Evolutionary conservation across 2,329 filamentous ascomycete genomes (phyloP).

Genomic region (Trichoderma asperellum): DNA sequence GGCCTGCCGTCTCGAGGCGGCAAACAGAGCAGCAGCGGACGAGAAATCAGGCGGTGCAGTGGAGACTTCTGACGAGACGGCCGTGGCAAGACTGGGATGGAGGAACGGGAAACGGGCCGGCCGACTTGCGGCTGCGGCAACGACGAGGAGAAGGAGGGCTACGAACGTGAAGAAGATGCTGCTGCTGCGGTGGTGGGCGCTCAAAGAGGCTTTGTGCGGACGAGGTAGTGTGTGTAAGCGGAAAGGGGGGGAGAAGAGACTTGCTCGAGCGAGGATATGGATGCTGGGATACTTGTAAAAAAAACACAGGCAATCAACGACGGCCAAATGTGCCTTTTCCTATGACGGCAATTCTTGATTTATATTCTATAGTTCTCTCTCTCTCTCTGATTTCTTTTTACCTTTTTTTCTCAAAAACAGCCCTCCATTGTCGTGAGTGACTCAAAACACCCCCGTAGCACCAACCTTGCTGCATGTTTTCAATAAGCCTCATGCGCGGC

Average conservation of each 20-base stretch:
- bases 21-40: neutral
- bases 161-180: neutral
- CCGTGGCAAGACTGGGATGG: too few species aligned
- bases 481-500: neutral
- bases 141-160: neutral
- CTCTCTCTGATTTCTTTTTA: too few species aligned
- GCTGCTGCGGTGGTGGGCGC: neutral
- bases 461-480: neutral
- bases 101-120: neutral
- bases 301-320: neutral
- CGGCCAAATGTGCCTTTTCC: neutral
- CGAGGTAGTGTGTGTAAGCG: neutral
- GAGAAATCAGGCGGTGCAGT: neutral
- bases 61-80: neutral
- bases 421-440: neutral
- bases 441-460: neutral
- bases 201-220: neutral
- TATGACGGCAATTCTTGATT: neutral
- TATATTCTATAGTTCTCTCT: too few species aligned
- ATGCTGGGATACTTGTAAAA: neutral
- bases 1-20: conserved; percentile 4
- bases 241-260: neutral
- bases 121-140: neutral
- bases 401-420: too few species aligned
- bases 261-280: conserved; percentile 1